Evolutionary conservation across 495 filamentous ascomycete genomes (phyloP).

Genomic region (Daldinia concentrica): DNA sequence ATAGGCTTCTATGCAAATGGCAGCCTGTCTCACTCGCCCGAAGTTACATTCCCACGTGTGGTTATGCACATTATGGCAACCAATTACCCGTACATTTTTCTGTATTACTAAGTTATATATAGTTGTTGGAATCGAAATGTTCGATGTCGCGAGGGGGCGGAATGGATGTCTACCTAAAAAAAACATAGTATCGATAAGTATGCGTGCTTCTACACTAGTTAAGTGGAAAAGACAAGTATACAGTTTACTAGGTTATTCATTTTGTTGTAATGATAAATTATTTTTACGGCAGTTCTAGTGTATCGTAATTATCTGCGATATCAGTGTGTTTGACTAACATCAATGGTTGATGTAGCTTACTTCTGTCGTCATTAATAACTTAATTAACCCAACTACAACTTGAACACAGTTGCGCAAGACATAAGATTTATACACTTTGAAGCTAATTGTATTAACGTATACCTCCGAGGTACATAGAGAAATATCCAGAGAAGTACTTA

Average conservation of each 20-base stretch:
- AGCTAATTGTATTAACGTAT: background rate
- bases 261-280: background rate
- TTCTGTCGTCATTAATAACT: constrained; percentile 28
- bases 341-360: background rate
- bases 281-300: background rate
- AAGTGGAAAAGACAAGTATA: background rate
- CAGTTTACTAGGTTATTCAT: background rate
- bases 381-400: background rate
- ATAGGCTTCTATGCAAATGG: constrained; percentile 17
- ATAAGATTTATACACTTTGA: background rate
- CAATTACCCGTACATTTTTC: background rate
- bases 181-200: background rate
- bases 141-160: background rate
- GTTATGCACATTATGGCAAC: background rate
- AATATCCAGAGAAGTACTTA: background rate
- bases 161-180: background rate
- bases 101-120: background rate
- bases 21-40: constrained; percentile 7
- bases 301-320: background rate
- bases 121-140: background rate
- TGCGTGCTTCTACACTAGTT: background rate
- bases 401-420: background rate
- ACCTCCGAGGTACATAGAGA: background rate
- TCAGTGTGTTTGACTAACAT: too few relatives aligned
- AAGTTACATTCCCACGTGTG: constrained; percentile 16